Base-by-base conservation (phyloP, 2,329 filamentous ascomycete species). In the Nigrospora sphaerica region DNA sequence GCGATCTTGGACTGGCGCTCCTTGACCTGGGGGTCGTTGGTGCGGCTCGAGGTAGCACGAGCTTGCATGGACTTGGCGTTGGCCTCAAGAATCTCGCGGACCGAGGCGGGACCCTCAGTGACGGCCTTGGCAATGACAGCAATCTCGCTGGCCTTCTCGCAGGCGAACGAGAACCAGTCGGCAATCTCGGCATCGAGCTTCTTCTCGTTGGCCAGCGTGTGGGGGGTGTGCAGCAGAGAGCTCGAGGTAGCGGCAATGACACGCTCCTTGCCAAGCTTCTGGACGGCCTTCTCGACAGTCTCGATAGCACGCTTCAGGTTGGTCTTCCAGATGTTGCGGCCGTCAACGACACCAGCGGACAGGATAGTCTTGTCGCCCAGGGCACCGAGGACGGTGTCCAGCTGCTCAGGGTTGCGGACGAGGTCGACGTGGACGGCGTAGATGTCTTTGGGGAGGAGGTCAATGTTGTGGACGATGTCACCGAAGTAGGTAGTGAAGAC, bases 271-370 rank as follows among this genome's bases (percentile, higher is more conserved):
- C 93, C 92, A 54, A 98, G 83, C 78, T 95, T 81, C 23, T 96
- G 88, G 62, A 97, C 77, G 55, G 92, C 93, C 50, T 81, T 77
- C 82, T 97, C 89, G 52, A 93, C 86, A 54, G 76, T 81, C 78
- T 93, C 91, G 56, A 98, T 95, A 64, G 93, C 90, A 62, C 82
- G 83, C 82, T 95, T 87, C 77, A 96, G 86, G 85, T 97, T 95
- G 74, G 90, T 96, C 88, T 98, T 98, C 93, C 93, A 98, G 80
- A 98, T 97, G 82, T 98, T 98, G 64, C 93, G 90, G 63, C 93
- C 93, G 62, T 98, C 91, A 57, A 98, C 93, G 60, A 98, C 87
- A 88, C 93, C 93, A 55, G 84, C 86, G 57, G 93, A 98, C 57
- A 98, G 85, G 59, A 90, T 72, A 67, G 95, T 95, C 69, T 90